Base-by-base conservation (phyloP, 2,329 filamentous ascomycete genomes). In the Botrytis hyacinthi region DNA sequence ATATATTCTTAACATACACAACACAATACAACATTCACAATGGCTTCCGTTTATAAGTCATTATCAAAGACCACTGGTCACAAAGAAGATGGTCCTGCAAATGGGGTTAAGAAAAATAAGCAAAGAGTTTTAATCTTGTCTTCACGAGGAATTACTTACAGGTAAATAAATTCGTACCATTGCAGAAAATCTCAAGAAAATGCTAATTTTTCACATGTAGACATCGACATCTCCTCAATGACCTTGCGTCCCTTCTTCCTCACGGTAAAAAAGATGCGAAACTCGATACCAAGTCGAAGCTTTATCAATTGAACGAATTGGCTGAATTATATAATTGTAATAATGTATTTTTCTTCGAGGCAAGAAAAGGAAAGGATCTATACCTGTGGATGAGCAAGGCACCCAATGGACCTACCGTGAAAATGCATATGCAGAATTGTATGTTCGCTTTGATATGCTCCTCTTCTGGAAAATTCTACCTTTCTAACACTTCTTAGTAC, bases 251-350 rank as follows among this genome's bases (percentile, higher is more conserved):
- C 44, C 90, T 99, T 83, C 90, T 99, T 77, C 96, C 96, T 3
- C 96, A 99, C 82, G 91, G 91, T 77, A 91, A 94, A 81, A 97
- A 97, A 85, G 96, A 99, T 82, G 94, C 93, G 79, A 99, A 99
- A 84, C 93, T 98, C 77, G 96, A 99, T 83, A 96, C 94, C 71
- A 98, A 98, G 85, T 95, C 93, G 54, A 94, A 96, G 85, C 87
- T 94, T 78, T 88, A 90, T 87, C 86, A 92, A 81, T 88, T 97
- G 70, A 96, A 96, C 84, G 93, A 95, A 80, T 80, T 85, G 59
- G 80, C 84, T 79, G 89, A 91, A 77, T 87, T 97, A 44, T 96
- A 97, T 86, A 97, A 96, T 81, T 97, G 93, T 88, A 97, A 97
- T 84, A 95, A 97, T 81, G 89, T 96, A 73, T 88, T 98, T 75